Conservation (phyloP, 108 stramenopile species). For the Fragilaria crotonensis region DNA sequence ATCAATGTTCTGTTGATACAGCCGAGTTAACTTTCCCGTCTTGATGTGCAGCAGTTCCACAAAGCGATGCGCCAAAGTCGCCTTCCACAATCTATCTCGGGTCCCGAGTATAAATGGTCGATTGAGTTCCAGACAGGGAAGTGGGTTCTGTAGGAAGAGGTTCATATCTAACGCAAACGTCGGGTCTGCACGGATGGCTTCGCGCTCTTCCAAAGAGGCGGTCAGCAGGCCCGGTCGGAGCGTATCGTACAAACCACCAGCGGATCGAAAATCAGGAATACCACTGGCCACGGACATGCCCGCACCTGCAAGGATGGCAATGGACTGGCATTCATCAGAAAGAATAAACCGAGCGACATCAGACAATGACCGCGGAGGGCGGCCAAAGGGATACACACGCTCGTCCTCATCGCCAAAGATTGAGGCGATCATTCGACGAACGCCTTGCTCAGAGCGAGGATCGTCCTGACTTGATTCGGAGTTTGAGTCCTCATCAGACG, state of each 20-base stretch:
- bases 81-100: conserved; percentile 51
- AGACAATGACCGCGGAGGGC: no score
- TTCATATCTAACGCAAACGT: conserved; percentile 57
- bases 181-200: conserved; percentile 39
- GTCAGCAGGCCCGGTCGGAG: conserved; percentile 47
- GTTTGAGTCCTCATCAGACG: no score
- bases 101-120: conserved; percentile 81
- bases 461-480: no score
- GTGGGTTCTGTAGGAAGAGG: conserved; percentile 71
- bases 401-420: no score
- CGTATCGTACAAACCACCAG: conserved; percentile 80
- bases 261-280: conserved; percentile 80
- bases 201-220: conserved; percentile 30
- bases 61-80: conserved; percentile 83
- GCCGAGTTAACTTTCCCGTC: conserved; percentile 50
- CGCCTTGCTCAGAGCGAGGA: no score
- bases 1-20: conserved; percentile 86
- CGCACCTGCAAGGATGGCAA: conserved; percentile 60
- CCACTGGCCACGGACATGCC: conserved; percentile 70
- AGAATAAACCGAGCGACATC: no score
- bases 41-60: conserved; percentile 64
- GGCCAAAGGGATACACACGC: no score
- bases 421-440: no score
- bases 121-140: conserved; percentile 80
- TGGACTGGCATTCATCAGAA: conserved; percentile 39